Base-by-base conservation (phyloP, 2,329 filamentous ascomycete genomes). In the Oidium heveae region DNA sequence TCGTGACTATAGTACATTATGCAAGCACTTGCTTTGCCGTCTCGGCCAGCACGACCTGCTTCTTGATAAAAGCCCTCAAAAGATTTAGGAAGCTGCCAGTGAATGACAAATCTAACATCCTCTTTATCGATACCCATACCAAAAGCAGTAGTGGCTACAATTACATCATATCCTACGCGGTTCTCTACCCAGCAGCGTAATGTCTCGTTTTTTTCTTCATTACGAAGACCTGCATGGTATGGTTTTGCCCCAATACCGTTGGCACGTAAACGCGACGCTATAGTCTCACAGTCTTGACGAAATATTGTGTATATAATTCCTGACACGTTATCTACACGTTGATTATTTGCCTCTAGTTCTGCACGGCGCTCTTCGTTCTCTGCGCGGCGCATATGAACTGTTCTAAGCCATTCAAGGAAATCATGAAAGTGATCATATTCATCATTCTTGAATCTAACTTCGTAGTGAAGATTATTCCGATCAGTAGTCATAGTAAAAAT, bases 121-220 rank as follows among this genome's bases (percentile, higher is more conserved):
- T 91, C 80, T 67, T 95, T 95, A 67, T 96, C 88, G 59, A 96
- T 95, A 28, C 89, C 89, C 89, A 96, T 96, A 2, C 89, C 89
- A 63, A 96, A 96, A 0, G 89, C 89, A 1, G 86, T 96, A 0
- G 89, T 96, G 1, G 89, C 89, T 32, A 95, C 87, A 57, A 96
- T 89, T 52, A 96, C 79, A 65, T 91, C 87, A 68, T 91, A 94
- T 0, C 83, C 83, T 28, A 75, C 72, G 54, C 77, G 75, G 64
- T 86, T 84, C 55, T 74, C 72, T 49, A 87, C 79, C 84, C 84
- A 89, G 18, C 75, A 74, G 16, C 74, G 68, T 4, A 88, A 71
- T 1, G 82, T 82, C 56, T 83, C 76, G 59, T 84, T 80, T 63
- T 86, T 87, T 55, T 76, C 73, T 7, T 79, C 71, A 63, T 80